Percentiles rank a stretch among this genome's conserved stretches.
phyloP scores from a whole-genome alignment of 2,329 filamentous ascomycete genomes.

The Trichoderma simmonsii region DNA sequence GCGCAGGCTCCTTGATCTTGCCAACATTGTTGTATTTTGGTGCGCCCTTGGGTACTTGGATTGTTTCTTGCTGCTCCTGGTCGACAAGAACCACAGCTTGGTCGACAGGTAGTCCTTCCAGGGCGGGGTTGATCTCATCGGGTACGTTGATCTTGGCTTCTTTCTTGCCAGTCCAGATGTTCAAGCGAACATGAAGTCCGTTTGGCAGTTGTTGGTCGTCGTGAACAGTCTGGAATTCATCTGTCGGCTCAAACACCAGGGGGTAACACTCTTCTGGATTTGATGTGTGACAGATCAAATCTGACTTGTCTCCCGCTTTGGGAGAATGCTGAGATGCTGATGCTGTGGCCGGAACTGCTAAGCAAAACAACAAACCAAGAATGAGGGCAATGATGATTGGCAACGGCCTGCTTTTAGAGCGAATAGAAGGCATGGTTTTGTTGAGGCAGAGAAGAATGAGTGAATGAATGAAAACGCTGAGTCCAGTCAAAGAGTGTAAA shows the following conservation, averaged over 20 bases:
- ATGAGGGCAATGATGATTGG: slow-evolving; percentile 26
- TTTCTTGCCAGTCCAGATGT: slow-evolving; percentile 60
- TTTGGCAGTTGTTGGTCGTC: slow-evolving; percentile 63
- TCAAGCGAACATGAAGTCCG: slow-evolving; percentile 64
- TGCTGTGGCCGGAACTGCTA: slow-evolving; percentile 27
- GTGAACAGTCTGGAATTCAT: slow-evolving; percentile 61
- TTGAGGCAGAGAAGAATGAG: neutral
- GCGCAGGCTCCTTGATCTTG: slow-evolving; percentile 51
- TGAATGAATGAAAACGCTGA: neutral
- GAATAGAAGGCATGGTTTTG: neutral
- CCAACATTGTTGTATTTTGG: slow-evolving; percentile 57
- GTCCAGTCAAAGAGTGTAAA: neutral
- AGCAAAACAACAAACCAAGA: slow-evolving; percentile 29
- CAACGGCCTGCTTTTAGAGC: slow-evolving; percentile 12
- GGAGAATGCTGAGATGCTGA: slow-evolving; percentile 29
- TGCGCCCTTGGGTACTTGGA: slow-evolving; percentile 45
- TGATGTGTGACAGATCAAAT: slow-evolving; percentile 63
- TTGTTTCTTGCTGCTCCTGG: slow-evolving; percentile 35
- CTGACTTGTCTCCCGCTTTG: slow-evolving; percentile 25
- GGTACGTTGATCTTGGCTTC: slow-evolving; percentile 66
- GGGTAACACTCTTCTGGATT: slow-evolving; percentile 64
- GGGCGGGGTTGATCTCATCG: slow-evolving; percentile 44
- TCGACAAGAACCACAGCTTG: slow-evolving; percentile 54
- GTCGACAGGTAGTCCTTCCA: slow-evolving; percentile 52
- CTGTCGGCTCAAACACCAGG: slow-evolving; percentile 59